Percentiles rank a stretch among this genome's conserved stretches.
These are phyloP conservation scores for Schrenkiella parvula DNA, from an alignment of 345 rosid genomes.

Conservation along the genomic window DNA sequence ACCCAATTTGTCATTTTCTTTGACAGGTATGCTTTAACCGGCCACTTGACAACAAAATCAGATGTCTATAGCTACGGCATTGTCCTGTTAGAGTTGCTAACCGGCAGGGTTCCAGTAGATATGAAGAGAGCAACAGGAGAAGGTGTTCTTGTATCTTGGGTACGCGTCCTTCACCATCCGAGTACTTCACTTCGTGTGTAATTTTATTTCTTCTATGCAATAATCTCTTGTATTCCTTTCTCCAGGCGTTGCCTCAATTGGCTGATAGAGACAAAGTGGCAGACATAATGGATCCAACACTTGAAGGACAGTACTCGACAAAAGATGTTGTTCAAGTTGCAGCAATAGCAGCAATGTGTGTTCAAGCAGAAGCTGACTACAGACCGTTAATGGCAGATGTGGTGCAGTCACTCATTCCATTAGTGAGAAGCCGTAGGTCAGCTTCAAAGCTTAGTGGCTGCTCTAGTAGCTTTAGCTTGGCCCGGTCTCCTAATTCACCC, in stretches of 20 bases:
- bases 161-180: conserved; percentile 15
- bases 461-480: conserved; percentile 47
- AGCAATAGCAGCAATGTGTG: conserved; percentile 96
- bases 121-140: conserved; percentile 77
- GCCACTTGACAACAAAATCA: conserved; percentile 91
- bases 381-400: conserved; percentile 95
- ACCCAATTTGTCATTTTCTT: background rate
- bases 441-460: conserved; percentile 47
- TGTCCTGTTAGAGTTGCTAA: conserved; percentile 83
- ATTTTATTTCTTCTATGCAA: background rate
- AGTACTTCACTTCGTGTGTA: background rate
- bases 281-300: conserved; percentile 80
- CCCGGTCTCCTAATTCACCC: conserved; percentile 42
- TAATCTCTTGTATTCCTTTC: background rate
- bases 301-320: conserved; percentile 73
- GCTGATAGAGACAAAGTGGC: conserved; percentile 81
- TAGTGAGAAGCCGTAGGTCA: conserved; percentile 62
- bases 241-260: conserved; percentile 68
- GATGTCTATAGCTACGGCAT: conserved; percentile 94
- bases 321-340: conserved; percentile 90
- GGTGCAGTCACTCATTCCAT: conserved; percentile 78
- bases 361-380: conserved; percentile 85
- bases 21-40: conserved; percentile 82
- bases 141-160: conserved; percentile 89
- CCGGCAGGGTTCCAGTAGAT: conserved; percentile 87